Conservation (phyloP, 2,329 filamentous ascomycete genomes). For the Drechslera avenae region DNA sequence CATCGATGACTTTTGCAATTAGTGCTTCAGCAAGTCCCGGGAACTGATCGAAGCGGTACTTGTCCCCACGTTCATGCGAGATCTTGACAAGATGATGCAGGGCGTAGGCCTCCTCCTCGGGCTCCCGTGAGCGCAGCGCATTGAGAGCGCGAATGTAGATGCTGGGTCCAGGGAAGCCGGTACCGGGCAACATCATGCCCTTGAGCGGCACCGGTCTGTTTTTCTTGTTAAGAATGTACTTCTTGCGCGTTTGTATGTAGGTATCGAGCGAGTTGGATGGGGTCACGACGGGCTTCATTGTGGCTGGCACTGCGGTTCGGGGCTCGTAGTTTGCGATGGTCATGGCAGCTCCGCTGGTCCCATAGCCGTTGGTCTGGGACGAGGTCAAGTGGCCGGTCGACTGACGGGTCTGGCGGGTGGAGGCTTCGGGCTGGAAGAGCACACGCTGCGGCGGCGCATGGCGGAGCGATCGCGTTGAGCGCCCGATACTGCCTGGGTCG, state of each 20-base stretch:
- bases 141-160: slow-evolving; percentile 90
- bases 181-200: slow-evolving; percentile 66
- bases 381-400: slow-evolving; percentile 46
- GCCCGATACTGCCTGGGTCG: slow-evolving; percentile 53
- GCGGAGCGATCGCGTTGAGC: slow-evolving; percentile 60
- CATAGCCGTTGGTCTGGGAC: slow-evolving; percentile 52
- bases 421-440: slow-evolving; percentile 82
- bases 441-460: slow-evolving; percentile 85
- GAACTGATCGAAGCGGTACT: slow-evolving; percentile 93
- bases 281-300: slow-evolving; percentile 74
- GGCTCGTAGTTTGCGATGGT: slow-evolving; percentile 74
- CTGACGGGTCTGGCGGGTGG: slow-evolving; percentile 68
- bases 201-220: slow-evolving; percentile 48
- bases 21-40: slow-evolving; percentile 85
- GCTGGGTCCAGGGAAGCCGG: slow-evolving; percentile 76
- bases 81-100: slow-evolving; percentile 94
- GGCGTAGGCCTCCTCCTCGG: slow-evolving; percentile 86
- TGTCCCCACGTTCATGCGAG: slow-evolving; percentile 90
- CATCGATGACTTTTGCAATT: slow-evolving; percentile 79
- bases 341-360: slow-evolving; percentile 53
- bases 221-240: slow-evolving; percentile 54
- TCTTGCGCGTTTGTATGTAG: slow-evolving; percentile 65
- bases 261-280: slow-evolving; percentile 74
- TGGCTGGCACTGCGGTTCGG: slow-evolving; percentile 64
- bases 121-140: slow-evolving; percentile 78